Evolutionary conservation across 257 asterid species (phyloP).

Genomic region (Jasminum sambac): DNA sequence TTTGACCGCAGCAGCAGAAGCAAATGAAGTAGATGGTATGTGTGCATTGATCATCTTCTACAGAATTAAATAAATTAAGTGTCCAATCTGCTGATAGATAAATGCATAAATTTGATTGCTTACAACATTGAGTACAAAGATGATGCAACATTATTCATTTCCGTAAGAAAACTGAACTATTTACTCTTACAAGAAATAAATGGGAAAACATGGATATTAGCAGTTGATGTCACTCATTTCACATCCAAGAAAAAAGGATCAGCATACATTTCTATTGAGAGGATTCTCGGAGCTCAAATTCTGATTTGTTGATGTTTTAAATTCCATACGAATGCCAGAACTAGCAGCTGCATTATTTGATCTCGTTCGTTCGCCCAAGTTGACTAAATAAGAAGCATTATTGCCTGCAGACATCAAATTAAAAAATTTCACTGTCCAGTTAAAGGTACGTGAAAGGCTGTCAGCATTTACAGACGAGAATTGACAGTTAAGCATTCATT

Average conservation of each 20-base stretch:
- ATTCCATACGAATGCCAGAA: conserved; percentile 68
- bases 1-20: conserved; percentile 59
- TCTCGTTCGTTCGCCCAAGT: conserved; percentile 61
- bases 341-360: conserved; percentile 48
- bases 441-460: neutral
- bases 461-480: neutral
- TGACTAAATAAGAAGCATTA: conserved; percentile 51
- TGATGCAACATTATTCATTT: neutral
- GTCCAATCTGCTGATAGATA: conserved; percentile 13
- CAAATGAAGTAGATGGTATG: conserved; percentile 61
- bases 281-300: conserved; percentile 54
- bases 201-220: conserved; percentile 1
- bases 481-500: neutral
- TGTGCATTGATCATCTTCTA: conserved; percentile 61
- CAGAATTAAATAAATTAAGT: conserved; percentile 20
- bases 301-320: conserved; percentile 66
- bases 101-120: neutral
- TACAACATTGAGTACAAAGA: conserved; percentile 21
- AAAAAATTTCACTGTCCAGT: conserved; percentile 8
- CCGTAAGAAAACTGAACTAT: neutral
- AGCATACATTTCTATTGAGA: conserved; percentile 69
- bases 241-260: conserved; percentile 9
- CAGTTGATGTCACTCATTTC: neutral
- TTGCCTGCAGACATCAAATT: conserved; percentile 43
- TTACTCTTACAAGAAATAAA: conserved; percentile 3